Base-by-base conservation (phyloP, 306 rosid genomes). In the Cercis canadensis region DNA sequence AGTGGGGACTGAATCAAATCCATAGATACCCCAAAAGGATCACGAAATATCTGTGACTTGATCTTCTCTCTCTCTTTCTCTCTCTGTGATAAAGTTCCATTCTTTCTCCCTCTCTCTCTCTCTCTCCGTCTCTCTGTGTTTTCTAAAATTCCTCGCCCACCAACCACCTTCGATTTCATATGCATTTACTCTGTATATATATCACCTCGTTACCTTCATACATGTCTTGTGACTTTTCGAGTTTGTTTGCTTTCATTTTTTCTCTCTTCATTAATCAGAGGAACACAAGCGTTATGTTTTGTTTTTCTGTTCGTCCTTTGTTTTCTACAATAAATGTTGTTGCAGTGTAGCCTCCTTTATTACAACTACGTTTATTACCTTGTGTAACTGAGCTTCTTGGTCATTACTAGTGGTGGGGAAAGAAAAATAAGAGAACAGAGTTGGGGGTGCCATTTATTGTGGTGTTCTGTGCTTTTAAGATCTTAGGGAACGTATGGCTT, bases 21-120 rank as follows among this genome's bases (percentile, higher is more conserved):
- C 87, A 67, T 71, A 77, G 81, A 80, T 72, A 78, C 83, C 92
- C 96, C 18, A 84, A 79, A 89, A 92, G 87, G 94, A 92, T 92
- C 96, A 81, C 96, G 80, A 69, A 72, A 87, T 68, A 89, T 89
- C 87, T 87, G 92, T 85, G 89, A 76, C 83, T 16, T 53, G 70
- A 76, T 78, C 80, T 77, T 66, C 29, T 24, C 43, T 76, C 65
- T 77, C 59, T 78, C 6, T 57, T 3, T 24, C 43, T 76, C 65
- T 77, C 59, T 78, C 6, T 57, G 5, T 50, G 32, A 57, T 70
- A 57, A 45, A 43, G 6, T 67, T 43, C 33, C 21, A 52, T 65
- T 66, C 46, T 72, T 34, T 36, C 41, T 68, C 67, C 49, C 54
- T 64, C 54, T 62, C 57, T 40, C 60, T 56, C 59, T 64, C 70